phyloP scores from a whole-genome alignment of 2,329 filamentous ascomycete species.

The Didymella pinodella region DNA sequence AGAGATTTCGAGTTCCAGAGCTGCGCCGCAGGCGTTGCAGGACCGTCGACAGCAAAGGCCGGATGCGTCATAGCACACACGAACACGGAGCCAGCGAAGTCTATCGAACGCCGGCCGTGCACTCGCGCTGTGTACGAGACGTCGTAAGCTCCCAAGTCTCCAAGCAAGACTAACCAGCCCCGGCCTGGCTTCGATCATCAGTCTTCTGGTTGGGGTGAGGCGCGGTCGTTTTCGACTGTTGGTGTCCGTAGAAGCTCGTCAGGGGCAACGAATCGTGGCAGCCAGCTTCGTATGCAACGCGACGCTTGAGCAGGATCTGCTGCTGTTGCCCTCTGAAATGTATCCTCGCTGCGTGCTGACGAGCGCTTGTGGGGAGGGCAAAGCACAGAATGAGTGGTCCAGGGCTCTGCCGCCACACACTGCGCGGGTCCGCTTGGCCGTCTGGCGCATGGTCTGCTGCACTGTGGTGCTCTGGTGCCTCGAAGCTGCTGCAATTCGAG shows the following conservation, averaged over 20 bases:
- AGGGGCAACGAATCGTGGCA: constrained; percentile 25
- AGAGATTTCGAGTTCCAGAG: constrained; percentile 34
- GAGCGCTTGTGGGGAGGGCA: constrained; percentile 31
- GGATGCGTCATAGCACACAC: constrained; percentile 44
- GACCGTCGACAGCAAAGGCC: constrained; percentile 42
- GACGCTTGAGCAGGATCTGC: constrained; percentile 29
- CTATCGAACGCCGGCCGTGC: constrained; percentile 50
- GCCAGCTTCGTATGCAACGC: constrained; percentile 23
- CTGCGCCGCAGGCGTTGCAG: constrained; percentile 41
- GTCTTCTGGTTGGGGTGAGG: constrained; percentile 41
- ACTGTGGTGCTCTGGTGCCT: constrained; percentile 29
- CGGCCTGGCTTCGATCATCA: constrained; percentile 32
- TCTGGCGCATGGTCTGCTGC: constrained; percentile 20
- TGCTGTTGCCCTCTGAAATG: constrained; percentile 25
- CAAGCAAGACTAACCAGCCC: constrained; percentile 26
- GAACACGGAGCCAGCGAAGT: constrained; percentile 38
- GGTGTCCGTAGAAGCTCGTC: constrained; percentile 16
- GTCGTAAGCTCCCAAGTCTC: constrained; percentile 43
- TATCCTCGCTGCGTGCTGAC: constrained; percentile 34
- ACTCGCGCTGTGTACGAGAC: constrained; percentile 36
- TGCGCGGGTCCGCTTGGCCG: constrained; percentile 20
- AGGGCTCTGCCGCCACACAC: constrained; percentile 25
- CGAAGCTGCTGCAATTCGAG: constrained; percentile 42
- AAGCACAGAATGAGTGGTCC: constrained; percentile 23
- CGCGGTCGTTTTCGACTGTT: constrained; percentile 33